A percentile compares a stretch with the other conserved stretches of the same genome.
phyloP scores from a whole-genome alignment of 306 rosid species.

The Quercus ilex region DNA sequence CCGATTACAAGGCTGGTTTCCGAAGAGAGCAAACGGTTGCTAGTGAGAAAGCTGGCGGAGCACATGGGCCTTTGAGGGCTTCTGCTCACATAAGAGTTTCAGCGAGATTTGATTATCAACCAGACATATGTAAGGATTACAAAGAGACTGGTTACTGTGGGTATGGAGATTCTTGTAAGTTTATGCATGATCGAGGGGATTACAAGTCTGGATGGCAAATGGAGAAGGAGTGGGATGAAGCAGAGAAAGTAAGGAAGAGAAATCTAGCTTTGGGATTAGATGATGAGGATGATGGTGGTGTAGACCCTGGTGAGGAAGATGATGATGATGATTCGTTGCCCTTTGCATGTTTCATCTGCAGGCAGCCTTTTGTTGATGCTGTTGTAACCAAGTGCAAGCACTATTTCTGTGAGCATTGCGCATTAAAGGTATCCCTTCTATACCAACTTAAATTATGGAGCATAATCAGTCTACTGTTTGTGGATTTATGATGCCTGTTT shows the following conservation, averaged over 20 bases:
- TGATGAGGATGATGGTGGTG: constrained; percentile 40
- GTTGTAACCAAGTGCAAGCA: constrained; percentile 79
- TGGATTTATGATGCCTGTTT: not conserved
- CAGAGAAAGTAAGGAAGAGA: constrained; percentile 77
- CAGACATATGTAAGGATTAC: constrained; percentile 85
- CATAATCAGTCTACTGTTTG: not conserved
- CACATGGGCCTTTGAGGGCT: constrained; percentile 92
- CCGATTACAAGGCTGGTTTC: constrained; percentile 77
- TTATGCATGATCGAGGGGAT: constrained; percentile 97
- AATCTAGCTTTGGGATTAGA: constrained; percentile 55
- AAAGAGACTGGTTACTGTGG: constrained; percentile 90
- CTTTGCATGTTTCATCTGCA: constrained; percentile 78
- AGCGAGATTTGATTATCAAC: constrained; percentile 86
- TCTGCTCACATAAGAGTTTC: constrained; percentile 87
- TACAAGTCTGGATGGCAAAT: constrained; percentile 90
- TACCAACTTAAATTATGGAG: not conserved
- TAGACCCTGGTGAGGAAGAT: constrained; percentile 39
- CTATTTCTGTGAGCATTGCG: constrained; percentile 85
- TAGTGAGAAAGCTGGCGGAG: constrained; percentile 80
- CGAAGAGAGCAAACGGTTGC: constrained; percentile 78
- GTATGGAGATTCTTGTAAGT: constrained; percentile 79
- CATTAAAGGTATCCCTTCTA: constrained; percentile 55
- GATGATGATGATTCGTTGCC: constrained; percentile 58
- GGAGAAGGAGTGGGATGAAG: constrained; percentile 95
- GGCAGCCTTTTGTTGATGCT: constrained; percentile 81